Conservation (phyloP, 768 basidiomycete species). For the Mycena kentingensis region DNA sequence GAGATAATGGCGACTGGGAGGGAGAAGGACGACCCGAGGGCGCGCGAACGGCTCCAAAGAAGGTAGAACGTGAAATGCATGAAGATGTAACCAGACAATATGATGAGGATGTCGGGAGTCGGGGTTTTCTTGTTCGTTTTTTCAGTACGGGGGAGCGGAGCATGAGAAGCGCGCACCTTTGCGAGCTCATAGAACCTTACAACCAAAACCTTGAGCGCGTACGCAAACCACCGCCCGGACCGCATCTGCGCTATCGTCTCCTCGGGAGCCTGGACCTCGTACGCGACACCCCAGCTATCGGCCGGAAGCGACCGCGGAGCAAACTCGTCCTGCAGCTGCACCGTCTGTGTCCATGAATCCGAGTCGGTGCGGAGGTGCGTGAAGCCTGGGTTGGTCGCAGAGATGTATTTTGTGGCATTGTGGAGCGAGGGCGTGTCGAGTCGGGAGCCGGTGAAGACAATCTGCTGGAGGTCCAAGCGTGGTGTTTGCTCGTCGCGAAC, state of each 20-base stretch:
- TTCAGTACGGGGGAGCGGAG: background rate
- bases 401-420: conserved; percentile 30
- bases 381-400: conserved; percentile 12
- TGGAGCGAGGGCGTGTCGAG: conserved; percentile 35
- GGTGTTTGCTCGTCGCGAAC: conserved; percentile 33
- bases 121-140: conserved; percentile 71
- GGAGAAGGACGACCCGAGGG: conserved; percentile 72
- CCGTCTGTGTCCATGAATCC: conserved; percentile 19
- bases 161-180: conserved; percentile 44
- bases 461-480: conserved; percentile 73
- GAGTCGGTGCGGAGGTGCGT: background rate
- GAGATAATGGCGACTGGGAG: conserved; percentile 74
- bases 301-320: conserved; percentile 10
- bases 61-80: conserved; percentile 97
- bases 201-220: conserved; percentile 75
- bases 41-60: conserved; percentile 84
- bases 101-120: conserved; percentile 92
- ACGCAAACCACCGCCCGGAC: conserved; percentile 86
- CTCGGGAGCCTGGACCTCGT: conserved; percentile 41
- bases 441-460: conserved; percentile 59
- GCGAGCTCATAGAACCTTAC: conserved; percentile 85
- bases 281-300: conserved; percentile 22
- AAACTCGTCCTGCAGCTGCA: conserved; percentile 55
- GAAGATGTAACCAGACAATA: conserved; percentile 90
- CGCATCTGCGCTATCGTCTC: conserved; percentile 71